Percentiles rank a stretch among this genome's conserved stretches.
These are phyloP conservation scores for Pseudocercospora vitis DNA, from an alignment of 2,329 filamentous ascomycete genomes.

Conservation along the genomic window DNA sequence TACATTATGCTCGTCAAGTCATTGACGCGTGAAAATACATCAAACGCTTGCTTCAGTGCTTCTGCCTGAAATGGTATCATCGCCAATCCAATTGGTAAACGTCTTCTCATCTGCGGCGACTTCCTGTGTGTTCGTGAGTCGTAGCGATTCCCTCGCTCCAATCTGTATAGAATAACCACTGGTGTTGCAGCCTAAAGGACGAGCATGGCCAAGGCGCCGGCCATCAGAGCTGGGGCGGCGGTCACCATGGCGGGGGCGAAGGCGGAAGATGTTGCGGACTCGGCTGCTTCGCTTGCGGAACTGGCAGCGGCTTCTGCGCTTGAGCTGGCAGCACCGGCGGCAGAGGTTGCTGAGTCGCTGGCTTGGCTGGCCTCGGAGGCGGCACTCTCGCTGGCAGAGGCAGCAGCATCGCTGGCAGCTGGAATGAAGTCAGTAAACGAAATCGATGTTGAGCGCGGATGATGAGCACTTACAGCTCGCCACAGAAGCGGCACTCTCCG, in stretches of 20 bases:
- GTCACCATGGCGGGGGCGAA: conserved; percentile 35
- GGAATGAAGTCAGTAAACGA: background rate
- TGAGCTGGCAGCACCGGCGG: conserved; percentile 20
- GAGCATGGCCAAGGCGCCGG: conserved; percentile 47
- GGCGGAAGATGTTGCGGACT: conserved; percentile 24
- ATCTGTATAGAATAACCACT: background rate
- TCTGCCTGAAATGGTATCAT: conserved; percentile 21
- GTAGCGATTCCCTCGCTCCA: conserved; percentile 10
- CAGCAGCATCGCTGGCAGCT: conserved; percentile 12
- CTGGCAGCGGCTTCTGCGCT: conserved; percentile 24
- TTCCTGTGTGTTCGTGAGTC: conserved; percentile 20
- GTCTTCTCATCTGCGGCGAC: conserved; percentile 13
- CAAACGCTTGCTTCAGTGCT: conserved; percentile 12
- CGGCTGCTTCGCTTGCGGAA: conserved; percentile 22
- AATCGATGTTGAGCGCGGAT: too few species aligned
- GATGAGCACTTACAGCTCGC: conserved; percentile 9
- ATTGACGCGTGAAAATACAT: conserved; percentile 17
- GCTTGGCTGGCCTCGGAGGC: conserved; percentile 16
- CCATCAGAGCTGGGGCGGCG: conserved; percentile 37
- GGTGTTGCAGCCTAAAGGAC: conserved; percentile 29
- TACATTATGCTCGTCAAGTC: conserved; percentile 15
- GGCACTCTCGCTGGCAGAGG: too few species aligned
- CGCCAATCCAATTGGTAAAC: conserved; percentile 13
- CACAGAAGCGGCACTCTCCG: conserved; percentile 15
- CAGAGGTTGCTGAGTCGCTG: conserved; percentile 16